A percentile compares a stretch with the other conserved stretches of the same genome.
phyloP scores from a whole-genome alignment of 2,329 filamentous ascomycete species.

The Penicillium sp. region DNA sequence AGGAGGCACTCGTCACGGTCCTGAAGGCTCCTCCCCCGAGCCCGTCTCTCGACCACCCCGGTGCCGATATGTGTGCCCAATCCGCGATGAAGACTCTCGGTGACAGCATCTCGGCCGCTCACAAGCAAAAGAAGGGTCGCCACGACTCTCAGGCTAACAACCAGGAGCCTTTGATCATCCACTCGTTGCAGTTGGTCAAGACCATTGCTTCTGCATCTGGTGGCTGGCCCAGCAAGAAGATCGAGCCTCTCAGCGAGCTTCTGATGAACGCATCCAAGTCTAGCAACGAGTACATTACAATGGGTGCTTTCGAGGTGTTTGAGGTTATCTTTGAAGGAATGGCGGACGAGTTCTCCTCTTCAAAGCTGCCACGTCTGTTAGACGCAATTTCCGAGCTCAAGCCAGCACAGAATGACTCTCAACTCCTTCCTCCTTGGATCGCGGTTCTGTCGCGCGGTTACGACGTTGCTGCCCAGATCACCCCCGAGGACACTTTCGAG shows the following conservation, averaged over 20 bases:
- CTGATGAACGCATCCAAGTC: constrained; percentile 85
- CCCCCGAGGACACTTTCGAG: constrained; percentile 86
- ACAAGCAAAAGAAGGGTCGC: constrained; percentile 65
- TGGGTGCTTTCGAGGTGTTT: constrained; percentile 95
- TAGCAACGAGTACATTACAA: constrained; percentile 92
- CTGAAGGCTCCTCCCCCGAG: constrained; percentile 85
- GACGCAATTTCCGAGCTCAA: constrained; percentile 91
- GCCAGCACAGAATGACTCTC: constrained; percentile 88
- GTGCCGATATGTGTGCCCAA: constrained; percentile 93
- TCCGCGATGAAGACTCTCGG: constrained; percentile 79
- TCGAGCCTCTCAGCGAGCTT: constrained; percentile 86
- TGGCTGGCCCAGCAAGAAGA: constrained; percentile 95
- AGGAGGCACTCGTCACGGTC: constrained; percentile 82
- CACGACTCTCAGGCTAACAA: constrained; percentile 47
- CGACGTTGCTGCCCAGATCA: constrained; percentile 85
- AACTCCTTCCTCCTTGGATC: constrained; percentile 93
- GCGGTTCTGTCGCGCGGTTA: constrained; percentile 93
- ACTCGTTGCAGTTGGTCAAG: constrained; percentile 89
- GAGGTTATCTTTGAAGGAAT: constrained; percentile 95
- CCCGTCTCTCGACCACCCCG: constrained; percentile 89
- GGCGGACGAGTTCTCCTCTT: constrained; percentile 80
- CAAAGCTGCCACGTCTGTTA: constrained; percentile 84
- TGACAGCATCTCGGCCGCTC: constrained; percentile 66
- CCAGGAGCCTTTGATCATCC: constrained; percentile 83
- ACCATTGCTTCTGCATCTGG: constrained; percentile 82